Base-by-base conservation (phyloP, 176 grass and related monocot species). In the Triticum turgidum region DNA sequence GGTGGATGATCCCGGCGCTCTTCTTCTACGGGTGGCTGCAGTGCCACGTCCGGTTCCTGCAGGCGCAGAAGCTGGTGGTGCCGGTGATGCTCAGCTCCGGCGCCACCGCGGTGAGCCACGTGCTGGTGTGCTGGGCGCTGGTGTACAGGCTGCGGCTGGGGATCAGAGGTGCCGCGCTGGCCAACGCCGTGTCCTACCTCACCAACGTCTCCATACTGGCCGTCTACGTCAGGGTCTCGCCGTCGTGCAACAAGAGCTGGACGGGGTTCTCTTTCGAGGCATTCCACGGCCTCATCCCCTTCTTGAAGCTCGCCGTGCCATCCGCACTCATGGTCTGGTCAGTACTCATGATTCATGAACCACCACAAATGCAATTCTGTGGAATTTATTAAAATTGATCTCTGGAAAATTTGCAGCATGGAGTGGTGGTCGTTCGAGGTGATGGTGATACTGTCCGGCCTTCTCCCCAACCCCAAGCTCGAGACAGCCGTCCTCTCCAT, bases 291-390 rank as follows among this genome's bases (percentile, higher is more conserved):
- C 1, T 75, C 12, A 13, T 14, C 22, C n/a, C 22, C 42, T 75
- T 75, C 42, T 9, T 49, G 22, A 75, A 75, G 42, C 72, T 75
- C 2, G 72, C 72, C 14, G 42, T 49, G 6, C 72, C 72, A 21
- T 97, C 95, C 10, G 95, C 92, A 0, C 13, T 95, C 24, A 97
- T 97, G 95, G 93, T 93, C 52, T 97, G 95, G 95, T 97, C 25
- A 25, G 25, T 25, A 25, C 24, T 25, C 24, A 25, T 25, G 24
- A 25, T 25, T 25, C 24, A 25, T 25, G 25, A 25, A 25, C 25
- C 25, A 25, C 25, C 25, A 25, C 25, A 25, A 25, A 25, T 25
- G 25, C 25, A 25, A 25, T 25, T 25, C 25, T 25, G 25, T 25
- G 25, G 25, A 25, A 25, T 25, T 25, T 25, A 25, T 25, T 25